These are phyloP conservation scores for Elongisporangium prolatum DNA, from an alignment of 352 stramenopile genomes.

Conservation along the genomic window DNA sequence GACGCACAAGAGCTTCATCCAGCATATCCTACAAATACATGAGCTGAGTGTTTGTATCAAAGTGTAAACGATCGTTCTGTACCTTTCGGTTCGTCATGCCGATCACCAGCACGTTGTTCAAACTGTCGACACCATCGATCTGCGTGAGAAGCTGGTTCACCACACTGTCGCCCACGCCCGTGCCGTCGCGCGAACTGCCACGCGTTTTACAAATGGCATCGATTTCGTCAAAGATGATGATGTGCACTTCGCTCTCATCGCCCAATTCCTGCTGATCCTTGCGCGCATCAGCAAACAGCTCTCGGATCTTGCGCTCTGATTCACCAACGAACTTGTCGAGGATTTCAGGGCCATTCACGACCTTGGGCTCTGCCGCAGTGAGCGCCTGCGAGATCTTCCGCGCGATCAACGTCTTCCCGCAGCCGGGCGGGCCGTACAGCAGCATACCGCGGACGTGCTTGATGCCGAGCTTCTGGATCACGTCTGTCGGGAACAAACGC, in stretches of 20 bases:
- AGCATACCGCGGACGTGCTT: slow-evolving; percentile 97
- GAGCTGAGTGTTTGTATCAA: neutral
- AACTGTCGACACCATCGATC: slow-evolving; percentile 98
- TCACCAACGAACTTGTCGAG: slow-evolving; percentile 99
- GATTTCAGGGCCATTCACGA: slow-evolving; percentile 99
- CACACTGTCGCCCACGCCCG: slow-evolving; percentile 96
- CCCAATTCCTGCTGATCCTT: slow-evolving; percentile 88
- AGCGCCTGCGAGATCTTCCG: slow-evolving; percentile 96
- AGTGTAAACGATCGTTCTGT: too few species aligned
- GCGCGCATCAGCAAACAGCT: slow-evolving; percentile 95
- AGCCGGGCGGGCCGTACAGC: slow-evolving; percentile 83
- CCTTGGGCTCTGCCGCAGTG: slow-evolving; percentile 94
- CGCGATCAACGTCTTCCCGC: slow-evolving; percentile 98
- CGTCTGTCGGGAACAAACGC: slow-evolving; percentile 94
- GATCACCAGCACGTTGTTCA: slow-evolving; percentile 99
- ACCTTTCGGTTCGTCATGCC: slow-evolving; percentile 99
- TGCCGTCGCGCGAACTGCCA: slow-evolving; percentile 91
- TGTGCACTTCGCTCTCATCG: slow-evolving; percentile 98
- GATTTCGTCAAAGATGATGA: slow-evolving; percentile 99
- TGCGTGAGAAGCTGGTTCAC: slow-evolving; percentile 99
- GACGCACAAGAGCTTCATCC: slow-evolving; percentile 96
- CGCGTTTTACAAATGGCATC: slow-evolving; percentile 99
- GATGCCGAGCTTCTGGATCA: slow-evolving; percentile 98
- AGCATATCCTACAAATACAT: slow-evolving; percentile 87
- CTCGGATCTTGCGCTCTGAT: slow-evolving; percentile 98